These are phyloP conservation scores for Solanum infundibuliforme DNA, from an alignment of 257 asterid genomes.

Conservation along the genomic window DNA sequence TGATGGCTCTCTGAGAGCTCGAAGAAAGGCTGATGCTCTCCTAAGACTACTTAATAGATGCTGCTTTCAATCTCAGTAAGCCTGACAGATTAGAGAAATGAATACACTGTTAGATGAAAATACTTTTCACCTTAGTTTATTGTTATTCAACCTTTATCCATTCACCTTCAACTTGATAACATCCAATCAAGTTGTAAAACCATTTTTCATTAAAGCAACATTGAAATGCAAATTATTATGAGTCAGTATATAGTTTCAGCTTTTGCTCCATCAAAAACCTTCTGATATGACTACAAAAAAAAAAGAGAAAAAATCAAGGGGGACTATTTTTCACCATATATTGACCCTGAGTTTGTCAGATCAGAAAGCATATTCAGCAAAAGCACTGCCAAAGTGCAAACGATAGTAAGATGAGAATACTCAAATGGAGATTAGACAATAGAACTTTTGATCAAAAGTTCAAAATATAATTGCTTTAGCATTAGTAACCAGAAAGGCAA, in stretches of 20 bases:
- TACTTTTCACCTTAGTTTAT: slow-evolving; percentile 1
- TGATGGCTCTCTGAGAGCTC: slow-evolving; percentile 57
- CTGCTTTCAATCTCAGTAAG: slow-evolving; percentile 42
- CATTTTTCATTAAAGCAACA: background rate
- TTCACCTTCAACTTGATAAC: background rate
- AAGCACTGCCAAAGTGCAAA: background rate
- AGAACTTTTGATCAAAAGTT: background rate
- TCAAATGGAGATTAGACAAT: background rate
- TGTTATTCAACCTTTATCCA: background rate
- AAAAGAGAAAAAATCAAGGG: background rate
- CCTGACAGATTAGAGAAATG: slow-evolving; percentile 14
- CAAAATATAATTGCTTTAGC: background rate
- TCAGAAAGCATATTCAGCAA: background rate
- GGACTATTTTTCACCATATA: background rate
- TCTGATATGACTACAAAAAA: background rate
- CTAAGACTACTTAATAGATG: slow-evolving; percentile 75
- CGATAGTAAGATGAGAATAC: background rate
- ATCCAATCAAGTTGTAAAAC: background rate
- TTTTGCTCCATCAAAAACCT: background rate
- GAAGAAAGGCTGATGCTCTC: slow-evolving; percentile 75
- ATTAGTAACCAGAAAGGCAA: background rate
- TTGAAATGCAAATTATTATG: background rate
- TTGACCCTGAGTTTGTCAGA: background rate
- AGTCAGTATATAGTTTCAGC: background rate
- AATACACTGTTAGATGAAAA: slow-evolving; percentile 3